Percentiles rank a stretch among this genome's conserved stretches.
Evolutionary conservation across 2,329 filamentous ascomycete species (phyloP).

Genomic region (Hortaea werneckii): DNA sequence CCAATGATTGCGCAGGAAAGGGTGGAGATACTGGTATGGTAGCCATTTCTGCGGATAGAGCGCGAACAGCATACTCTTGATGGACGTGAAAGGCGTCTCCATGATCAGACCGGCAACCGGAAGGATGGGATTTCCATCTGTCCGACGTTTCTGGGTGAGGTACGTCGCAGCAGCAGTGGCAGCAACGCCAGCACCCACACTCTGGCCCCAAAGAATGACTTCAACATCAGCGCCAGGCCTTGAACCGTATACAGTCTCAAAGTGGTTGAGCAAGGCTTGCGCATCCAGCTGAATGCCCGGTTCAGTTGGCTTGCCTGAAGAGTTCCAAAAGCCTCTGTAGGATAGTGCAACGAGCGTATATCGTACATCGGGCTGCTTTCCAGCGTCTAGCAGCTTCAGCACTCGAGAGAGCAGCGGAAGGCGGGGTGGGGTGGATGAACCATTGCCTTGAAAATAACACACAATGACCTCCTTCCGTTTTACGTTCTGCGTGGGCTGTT

Average conservation of each 20-base stretch:
- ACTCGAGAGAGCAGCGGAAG: slow-evolving; percentile 38
- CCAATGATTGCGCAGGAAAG: slow-evolving; percentile 57
- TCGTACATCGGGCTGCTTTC: slow-evolving; percentile 6
- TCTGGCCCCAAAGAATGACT: slow-evolving; percentile 66
- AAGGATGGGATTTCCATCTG: slow-evolving; percentile 12
- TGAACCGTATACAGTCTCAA: slow-evolving; percentile 35
- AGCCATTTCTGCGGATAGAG: slow-evolving; percentile 73
- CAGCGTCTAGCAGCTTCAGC: slow-evolving; percentile 31
- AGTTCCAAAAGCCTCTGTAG: slow-evolving; percentile 70
- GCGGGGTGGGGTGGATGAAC: slow-evolving; percentile 36
- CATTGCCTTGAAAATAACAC: slow-evolving; percentile 43
- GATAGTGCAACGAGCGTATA: slow-evolving; percentile 40
- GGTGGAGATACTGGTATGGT: slow-evolving; percentile 64
- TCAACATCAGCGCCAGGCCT: slow-evolving; percentile 23
- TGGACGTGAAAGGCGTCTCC: slow-evolving; percentile 66
- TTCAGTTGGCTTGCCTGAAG: slow-evolving; percentile 60
- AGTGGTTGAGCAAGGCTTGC: slow-evolving; percentile 54
- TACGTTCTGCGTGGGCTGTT: not conserved
- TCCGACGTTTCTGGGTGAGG: slow-evolving; percentile 22
- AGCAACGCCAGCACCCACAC: slow-evolving; percentile 63
- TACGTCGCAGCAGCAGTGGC: slow-evolving; percentile 46
- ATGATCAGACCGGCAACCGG: slow-evolving; percentile 47
- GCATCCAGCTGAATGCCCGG: slow-evolving; percentile 60
- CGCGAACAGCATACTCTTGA: slow-evolving; percentile 58
- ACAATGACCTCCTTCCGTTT: slow-evolving; percentile 27